phyloP scores from a whole-genome alignment of 331 rosid genomes.

The Saraca asoca region DNA sequence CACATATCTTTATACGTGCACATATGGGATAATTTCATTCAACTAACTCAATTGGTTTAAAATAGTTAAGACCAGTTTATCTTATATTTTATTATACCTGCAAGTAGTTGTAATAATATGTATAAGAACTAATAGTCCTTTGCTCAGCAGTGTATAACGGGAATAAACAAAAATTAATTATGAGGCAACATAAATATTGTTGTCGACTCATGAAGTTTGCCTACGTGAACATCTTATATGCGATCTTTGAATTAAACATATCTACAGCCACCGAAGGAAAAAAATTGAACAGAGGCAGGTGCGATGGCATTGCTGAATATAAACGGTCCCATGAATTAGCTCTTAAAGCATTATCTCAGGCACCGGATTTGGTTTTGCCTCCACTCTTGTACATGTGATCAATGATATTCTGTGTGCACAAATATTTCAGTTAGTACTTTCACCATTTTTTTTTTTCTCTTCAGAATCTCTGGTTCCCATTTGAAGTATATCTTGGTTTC shows the following conservation, averaged over 20 bases:
- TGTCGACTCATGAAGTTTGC: too few species aligned
- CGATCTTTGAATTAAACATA: slow-evolving; percentile 28
- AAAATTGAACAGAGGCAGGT: slow-evolving; percentile 16
- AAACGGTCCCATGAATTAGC: slow-evolving; percentile 17
- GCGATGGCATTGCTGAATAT: slow-evolving; percentile 10
- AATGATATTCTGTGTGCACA: slow-evolving; percentile 53
- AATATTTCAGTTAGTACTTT: slow-evolving; percentile 38
- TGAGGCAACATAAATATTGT: too few species aligned
- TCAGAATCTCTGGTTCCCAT: neutral
- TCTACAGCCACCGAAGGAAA: slow-evolving; percentile 40
- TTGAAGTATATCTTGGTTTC: too few species aligned
- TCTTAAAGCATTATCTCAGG: slow-evolving; percentile 41
- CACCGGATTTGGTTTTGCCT: slow-evolving; percentile 49
- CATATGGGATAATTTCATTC: too few species aligned
- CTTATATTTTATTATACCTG: too few species aligned
- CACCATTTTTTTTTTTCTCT: neutral
- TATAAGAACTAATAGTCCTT: too few species aligned
- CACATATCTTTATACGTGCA: too few species aligned
- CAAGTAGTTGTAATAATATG: too few species aligned
- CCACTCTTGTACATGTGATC: slow-evolving; percentile 80
- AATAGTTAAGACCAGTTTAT: too few species aligned
- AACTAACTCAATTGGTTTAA: too few species aligned
- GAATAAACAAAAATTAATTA: too few species aligned
- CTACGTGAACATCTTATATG: neutral
- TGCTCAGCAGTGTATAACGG: too few species aligned